Conservation (phyloP, 1,139 yeast genomes). For the Meyerozyma carpophila region DNA sequence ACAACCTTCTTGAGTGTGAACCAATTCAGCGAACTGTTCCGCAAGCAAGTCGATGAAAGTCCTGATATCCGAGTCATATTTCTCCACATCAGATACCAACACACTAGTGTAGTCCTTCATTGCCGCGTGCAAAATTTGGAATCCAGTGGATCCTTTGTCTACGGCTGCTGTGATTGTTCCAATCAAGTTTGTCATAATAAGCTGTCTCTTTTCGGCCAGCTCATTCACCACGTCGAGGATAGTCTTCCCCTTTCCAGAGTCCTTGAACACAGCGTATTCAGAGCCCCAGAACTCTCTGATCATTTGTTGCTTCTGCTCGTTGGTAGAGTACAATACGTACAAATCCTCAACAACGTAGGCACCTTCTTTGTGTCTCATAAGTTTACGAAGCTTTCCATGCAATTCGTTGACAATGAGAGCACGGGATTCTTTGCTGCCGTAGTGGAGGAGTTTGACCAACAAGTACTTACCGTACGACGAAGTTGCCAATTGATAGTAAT, state of each 20-base stretch:
- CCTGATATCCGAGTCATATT: conserved; percentile 57
- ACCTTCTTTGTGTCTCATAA: conserved; percentile 97
- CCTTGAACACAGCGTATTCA: conserved; percentile 89
- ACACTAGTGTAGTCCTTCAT: conserved; percentile 83
- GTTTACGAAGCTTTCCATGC: conserved; percentile 84
- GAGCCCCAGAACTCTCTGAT: conserved; percentile 96
- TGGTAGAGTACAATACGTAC: conserved; percentile 76
- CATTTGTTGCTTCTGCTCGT: conserved; percentile 84
- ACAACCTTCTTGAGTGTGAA: conserved; percentile 91
- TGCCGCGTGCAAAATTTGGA: conserved; percentile 93
- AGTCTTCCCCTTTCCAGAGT: conserved; percentile 58
- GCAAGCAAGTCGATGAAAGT: conserved; percentile 79
- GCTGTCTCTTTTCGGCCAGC: conserved; percentile 76
- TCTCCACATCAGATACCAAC: conserved; percentile 44
- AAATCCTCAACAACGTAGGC: conserved; percentile 98
- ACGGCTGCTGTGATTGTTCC: conserved; percentile 89
- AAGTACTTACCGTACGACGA: conserved; percentile 92
- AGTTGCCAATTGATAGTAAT: conserved; percentile 78
- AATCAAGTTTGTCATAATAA: conserved; percentile 68
- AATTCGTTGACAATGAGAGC: conserved; percentile 73
- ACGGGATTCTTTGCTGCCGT: conserved; percentile 81
- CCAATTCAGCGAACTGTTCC: conserved; percentile 91
- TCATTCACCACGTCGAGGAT: conserved; percentile 65
- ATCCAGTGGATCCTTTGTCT: conserved; percentile 93
- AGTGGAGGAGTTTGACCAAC: conserved; percentile 82